Percentiles rank a stretch among this genome's conserved stretches.
phyloP scores from a whole-genome alignment of 2,329 filamentous ascomycete species.

The Xylaria sp. region DNA sequence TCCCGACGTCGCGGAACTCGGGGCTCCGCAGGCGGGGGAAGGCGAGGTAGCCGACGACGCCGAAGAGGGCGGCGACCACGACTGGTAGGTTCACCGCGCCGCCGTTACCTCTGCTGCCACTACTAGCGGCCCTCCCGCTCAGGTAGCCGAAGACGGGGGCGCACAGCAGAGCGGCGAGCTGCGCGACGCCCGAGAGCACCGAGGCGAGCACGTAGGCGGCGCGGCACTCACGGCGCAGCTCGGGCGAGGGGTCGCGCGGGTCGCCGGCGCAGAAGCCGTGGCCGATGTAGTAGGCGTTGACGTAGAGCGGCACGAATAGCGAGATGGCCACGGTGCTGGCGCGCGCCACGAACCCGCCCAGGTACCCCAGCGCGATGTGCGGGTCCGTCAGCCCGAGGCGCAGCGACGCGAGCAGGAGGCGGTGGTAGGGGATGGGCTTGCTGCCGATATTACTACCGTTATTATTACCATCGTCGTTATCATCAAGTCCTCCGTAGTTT shows the following conservation, averaged over 20 bases:
- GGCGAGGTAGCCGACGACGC: conserved; percentile 74
- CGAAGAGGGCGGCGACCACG: conserved; percentile 69
- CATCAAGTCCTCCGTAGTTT: too few species aligned
- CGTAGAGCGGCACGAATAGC: conserved; percentile 88
- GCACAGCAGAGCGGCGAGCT: conserved; percentile 59
- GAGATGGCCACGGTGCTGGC: conserved; percentile 95
- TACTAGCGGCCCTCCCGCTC: conserved; percentile 42
- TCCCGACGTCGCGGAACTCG: conserved; percentile 66
- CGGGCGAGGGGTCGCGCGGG: conserved; percentile 65
- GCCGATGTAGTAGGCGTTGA: conserved; percentile 86
- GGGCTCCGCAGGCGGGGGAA: conserved; percentile 80
- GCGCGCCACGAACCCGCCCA: conserved; percentile 92
- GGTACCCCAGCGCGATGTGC: conserved; percentile 82
- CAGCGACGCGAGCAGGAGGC: conserved; percentile 65
- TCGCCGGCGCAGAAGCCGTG: conserved; percentile 76
- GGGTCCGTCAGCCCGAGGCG: conserved; percentile 73
- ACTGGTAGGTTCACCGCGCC: conserved; percentile 76
- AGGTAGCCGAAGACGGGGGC: conserved; percentile 89
- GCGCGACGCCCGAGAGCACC: conserved; percentile 84
- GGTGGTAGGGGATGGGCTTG: conserved; percentile 62
- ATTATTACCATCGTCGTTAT: not conserved
- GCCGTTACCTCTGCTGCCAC: conserved; percentile 51
- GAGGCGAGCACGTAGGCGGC: conserved; percentile 87
- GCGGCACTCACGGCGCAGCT: conserved; percentile 83
- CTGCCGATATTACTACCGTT: conserved; percentile 28